phyloP scores from a whole-genome alignment of 495 filamentous ascomycete genomes.

The Penicillium egyptiacum region DNA sequence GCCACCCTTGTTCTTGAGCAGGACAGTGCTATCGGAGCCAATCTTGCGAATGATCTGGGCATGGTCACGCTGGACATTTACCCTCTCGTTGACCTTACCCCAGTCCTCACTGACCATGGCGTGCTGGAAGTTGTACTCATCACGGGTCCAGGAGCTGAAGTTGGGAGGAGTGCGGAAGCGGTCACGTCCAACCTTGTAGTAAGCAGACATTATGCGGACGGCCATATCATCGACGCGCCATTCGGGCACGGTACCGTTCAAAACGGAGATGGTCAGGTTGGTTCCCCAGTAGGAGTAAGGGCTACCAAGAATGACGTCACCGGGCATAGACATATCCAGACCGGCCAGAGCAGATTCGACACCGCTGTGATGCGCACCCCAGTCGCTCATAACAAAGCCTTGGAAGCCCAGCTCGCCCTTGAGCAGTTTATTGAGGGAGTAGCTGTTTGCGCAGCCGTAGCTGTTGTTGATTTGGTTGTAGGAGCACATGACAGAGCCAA shows the following conservation, averaged over 20 bases:
- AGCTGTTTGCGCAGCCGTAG: constrained; percentile 68
- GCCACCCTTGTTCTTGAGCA: constrained; percentile 81
- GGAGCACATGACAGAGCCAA: constrained; percentile 88
- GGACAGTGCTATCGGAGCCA: constrained; percentile 74
- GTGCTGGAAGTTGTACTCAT: constrained; percentile 72
- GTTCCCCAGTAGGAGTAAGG: constrained; percentile 79
- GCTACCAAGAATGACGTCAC: constrained; percentile 73
- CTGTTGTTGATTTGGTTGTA: constrained; percentile 85
- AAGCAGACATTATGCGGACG: constrained; percentile 88
- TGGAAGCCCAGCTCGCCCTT: constrained; percentile 94
- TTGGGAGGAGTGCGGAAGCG: constrained; percentile 65
- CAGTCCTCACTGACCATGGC: constrained; percentile 57
- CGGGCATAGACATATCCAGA: constrained; percentile 94
- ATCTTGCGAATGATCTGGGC: constrained; percentile 67
- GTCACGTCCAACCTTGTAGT: constrained; percentile 83
- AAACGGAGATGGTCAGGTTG: constrained; percentile 79
- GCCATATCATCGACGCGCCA: constrained; percentile 94
- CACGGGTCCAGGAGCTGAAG: constrained; percentile 82
- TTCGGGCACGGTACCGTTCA: constrained; percentile 88
- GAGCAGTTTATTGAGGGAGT: constrained; percentile 75
- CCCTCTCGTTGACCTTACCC: constrained; percentile 75
- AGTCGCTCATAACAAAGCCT: constrained; percentile 90
- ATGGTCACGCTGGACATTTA: constrained; percentile 81
- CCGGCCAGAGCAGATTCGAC: constrained; percentile 77
- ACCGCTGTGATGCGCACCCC: constrained; percentile 84